Percentiles rank a stretch among this genome's conserved stretches.
phyloP scores from a whole-genome alignment of 2,329 filamentous ascomycete genomes.

The Harringtonia aguacate region DNA sequence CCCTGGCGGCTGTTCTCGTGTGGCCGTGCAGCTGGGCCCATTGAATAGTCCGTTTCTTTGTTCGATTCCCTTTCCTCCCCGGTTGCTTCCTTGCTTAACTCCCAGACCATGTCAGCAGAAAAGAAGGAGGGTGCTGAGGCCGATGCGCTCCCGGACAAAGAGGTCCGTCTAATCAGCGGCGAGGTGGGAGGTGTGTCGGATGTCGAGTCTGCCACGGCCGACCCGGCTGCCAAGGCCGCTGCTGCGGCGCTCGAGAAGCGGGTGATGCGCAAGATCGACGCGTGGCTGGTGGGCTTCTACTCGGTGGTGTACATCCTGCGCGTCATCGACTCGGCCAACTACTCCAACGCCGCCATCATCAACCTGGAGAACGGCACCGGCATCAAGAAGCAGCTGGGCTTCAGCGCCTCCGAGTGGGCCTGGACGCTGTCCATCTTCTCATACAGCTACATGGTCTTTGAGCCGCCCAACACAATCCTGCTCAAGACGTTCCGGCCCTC shows the following conservation, averaged over 20 bases:
- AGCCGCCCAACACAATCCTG: conserved; percentile 25
- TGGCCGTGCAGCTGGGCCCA: no score
- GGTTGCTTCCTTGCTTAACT: no score
- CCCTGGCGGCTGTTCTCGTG: no score
- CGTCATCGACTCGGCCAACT: conserved; percentile 27
- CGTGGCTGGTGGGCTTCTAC: conserved; percentile 21
- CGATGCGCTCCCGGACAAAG: neutral
- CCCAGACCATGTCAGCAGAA: no score
- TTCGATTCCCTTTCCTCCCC: no score
- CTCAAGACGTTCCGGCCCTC: conserved; percentile 23
- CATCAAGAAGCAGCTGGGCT: conserved; percentile 25
- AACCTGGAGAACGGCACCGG: conserved; percentile 26
- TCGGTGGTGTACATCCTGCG: conserved; percentile 27
- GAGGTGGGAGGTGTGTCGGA: neutral
- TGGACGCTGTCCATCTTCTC: conserved; percentile 29
- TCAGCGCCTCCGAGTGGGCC: conserved; percentile 22
- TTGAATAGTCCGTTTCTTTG: no score
- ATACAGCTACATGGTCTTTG: conserved; percentile 26
- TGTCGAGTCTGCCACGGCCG: no score
- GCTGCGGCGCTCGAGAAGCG: conserved; percentile 17
- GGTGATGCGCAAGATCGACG: conserved; percentile 23
- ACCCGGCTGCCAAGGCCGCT: neutral
- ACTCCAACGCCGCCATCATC: conserved; percentile 28
- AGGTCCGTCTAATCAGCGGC: neutral
- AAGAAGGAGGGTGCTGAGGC: no score